These are phyloP conservation scores for Rubia balearica DNA, from an alignment of 305 asterid species.

Conservation along the genomic window DNA sequence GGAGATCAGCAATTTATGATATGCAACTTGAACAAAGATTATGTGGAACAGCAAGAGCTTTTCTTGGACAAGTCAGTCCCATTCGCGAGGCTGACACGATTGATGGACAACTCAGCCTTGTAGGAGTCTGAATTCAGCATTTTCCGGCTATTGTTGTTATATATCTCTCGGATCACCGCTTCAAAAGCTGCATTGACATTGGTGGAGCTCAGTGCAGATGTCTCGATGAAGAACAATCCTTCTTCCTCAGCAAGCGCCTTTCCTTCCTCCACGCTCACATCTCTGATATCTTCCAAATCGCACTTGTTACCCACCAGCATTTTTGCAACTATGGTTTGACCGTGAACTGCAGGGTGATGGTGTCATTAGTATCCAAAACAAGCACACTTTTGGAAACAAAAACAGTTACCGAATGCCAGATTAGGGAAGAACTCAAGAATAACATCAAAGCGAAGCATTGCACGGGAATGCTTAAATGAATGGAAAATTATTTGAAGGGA, in stretches of 20 bases:
- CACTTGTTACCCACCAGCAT: conserved; percentile 74
- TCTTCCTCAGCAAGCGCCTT: conserved; percentile 55
- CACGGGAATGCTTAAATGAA: not conserved
- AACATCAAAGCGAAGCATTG: not conserved
- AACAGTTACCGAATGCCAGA: not conserved
- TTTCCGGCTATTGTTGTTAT: conserved; percentile 54
- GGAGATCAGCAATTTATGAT: not conserved
- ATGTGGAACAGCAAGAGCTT: conserved; percentile 52
- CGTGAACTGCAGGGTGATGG: conserved; percentile 44
- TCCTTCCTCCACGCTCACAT: conserved; percentile 57
- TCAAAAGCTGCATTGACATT: conserved; percentile 59
- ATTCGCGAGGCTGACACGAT: conserved; percentile 45
- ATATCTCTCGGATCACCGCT: conserved; percentile 60
- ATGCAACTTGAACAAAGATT: conserved; percentile 4
- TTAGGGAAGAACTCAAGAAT: not conserved
- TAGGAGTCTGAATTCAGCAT: conserved; percentile 60
- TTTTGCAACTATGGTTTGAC: conserved; percentile 51
- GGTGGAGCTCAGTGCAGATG: conserved; percentile 59
- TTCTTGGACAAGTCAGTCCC: conserved; percentile 47
- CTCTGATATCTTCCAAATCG: conserved; percentile 57
- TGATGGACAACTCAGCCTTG: conserved; percentile 50
- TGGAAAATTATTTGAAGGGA: not conserved
- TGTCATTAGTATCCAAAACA: not conserved
- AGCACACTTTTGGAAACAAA: not conserved
- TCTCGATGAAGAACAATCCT: conserved; percentile 63